A percentile compares a stretch with the other conserved stretches of the same genome.
Evolutionary conservation across 2,329 filamentous ascomycete species (phyloP).

Genomic region (Colletotrichum chrysophilum): DNA sequence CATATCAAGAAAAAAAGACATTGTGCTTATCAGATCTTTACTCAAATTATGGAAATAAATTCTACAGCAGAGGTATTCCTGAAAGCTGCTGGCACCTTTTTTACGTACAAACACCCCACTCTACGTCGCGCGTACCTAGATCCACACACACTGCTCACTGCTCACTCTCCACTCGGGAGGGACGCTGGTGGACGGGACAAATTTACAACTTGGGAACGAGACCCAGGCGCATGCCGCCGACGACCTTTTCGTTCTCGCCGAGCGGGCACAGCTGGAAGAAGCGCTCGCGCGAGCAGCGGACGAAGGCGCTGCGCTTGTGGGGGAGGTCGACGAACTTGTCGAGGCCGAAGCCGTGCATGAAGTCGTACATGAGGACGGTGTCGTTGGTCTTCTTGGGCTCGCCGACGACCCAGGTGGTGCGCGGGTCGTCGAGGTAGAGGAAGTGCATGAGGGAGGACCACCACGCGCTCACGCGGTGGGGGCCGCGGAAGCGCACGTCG

Average conservation of each 20-base stretch:
- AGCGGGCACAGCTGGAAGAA: conserved; percentile 74
- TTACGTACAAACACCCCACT: not conserved
- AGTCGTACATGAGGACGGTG: conserved; percentile 76
- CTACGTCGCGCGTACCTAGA: not conserved
- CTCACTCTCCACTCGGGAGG: not conserved
- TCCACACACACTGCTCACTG: not conserved
- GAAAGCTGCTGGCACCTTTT: not conserved
- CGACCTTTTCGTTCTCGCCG: conserved; percentile 59
- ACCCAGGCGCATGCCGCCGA: conserved; percentile 58
- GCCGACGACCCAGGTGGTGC: conserved; percentile 63
- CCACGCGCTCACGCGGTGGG: conserved; percentile 66
- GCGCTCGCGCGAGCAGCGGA: conserved; percentile 67
- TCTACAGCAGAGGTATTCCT: not conserved
- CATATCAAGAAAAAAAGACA: not conserved
- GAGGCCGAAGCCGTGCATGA: conserved; percentile 74
- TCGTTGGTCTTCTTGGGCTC: conserved; percentile 76
- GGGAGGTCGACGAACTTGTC: conserved; percentile 76
- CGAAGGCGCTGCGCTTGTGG: conserved; percentile 73
- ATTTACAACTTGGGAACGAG: conserved; percentile 58
- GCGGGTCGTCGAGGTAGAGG: conserved; percentile 64
- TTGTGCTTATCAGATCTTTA: not conserved
- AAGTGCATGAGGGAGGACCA: conserved; percentile 69
- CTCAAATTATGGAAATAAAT: not conserved
- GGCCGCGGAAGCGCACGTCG: conserved; percentile 63
- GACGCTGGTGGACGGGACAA: not conserved